These are phyloP conservation scores for Eimeria acervulina DNA, from an alignment of 169 alveolate genomes.

Conservation along the genomic window DNA sequence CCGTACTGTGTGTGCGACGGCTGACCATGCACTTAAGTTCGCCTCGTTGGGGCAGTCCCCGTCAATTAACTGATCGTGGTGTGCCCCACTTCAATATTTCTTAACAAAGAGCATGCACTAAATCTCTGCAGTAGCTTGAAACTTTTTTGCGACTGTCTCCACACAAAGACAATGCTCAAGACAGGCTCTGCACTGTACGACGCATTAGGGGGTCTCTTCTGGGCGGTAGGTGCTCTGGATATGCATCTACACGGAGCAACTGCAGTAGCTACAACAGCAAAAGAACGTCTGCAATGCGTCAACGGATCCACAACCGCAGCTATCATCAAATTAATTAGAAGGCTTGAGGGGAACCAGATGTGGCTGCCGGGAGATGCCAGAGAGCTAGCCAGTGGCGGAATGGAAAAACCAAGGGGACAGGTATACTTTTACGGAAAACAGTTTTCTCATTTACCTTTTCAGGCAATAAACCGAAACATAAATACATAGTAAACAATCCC, in stretches of 20 bases:
- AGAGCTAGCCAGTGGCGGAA: background rate
- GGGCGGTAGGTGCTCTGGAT: constrained; percentile 2
- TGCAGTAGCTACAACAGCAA: background rate
- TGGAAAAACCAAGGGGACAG: background rate
- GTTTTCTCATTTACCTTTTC: background rate
- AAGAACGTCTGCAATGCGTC: background rate
- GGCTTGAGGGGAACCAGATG: background rate
- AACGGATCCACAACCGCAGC: background rate
- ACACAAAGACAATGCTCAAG: background rate
- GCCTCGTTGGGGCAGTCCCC: background rate
- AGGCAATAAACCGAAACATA: background rate
- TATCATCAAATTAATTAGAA: background rate
- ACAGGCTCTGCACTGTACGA: background rate
- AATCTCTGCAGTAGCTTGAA: background rate
- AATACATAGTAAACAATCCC: background rate
- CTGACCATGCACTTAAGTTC: background rate
- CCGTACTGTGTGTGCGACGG: background rate
- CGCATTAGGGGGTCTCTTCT: background rate
- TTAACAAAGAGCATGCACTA: background rate
- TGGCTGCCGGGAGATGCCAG: background rate
- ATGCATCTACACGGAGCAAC: background rate
- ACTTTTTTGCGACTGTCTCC: too few species aligned
- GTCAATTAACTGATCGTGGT: background rate
- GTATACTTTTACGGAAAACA: background rate
- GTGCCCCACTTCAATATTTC: background rate